Base-by-base conservation (phyloP, 306 rosid genomes). In the Quillaja saponaria region DNA sequence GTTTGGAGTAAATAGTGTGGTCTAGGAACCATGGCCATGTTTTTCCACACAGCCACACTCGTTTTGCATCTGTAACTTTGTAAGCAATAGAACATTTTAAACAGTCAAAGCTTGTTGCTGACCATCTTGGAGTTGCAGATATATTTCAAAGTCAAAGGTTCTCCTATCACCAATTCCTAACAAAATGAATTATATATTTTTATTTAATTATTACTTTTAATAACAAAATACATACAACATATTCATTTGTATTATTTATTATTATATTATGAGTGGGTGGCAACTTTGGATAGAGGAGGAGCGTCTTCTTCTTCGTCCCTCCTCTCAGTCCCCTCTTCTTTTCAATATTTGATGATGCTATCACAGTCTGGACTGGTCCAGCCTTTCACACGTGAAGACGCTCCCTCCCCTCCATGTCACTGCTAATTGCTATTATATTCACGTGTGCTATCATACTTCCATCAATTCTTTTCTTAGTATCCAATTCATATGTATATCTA, bases 351-450 rank as follows among this genome's bases (percentile, higher is more conserved):
- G 71, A 18, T 64, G 58, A 54, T 71, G 53, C 63, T 63, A 15
- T 15, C 60, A 71, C 76, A 76, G 69, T 50, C 73, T 72, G 68
- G 67, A 66, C 76, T 85, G 96, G 96, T 78, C 89, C 91, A 82
- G 84, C 84, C 87, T 88, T 85, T 80, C 82, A 73, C 96, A 88
- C 90, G 96, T 88, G 96, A 88, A 85, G 75, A 85, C 96, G 96
- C 96, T 88, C 92, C 96, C 65, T 85, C 78, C 44, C 73, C 5
- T 5, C 47, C 44, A 71, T 80, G 31, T 25, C 3, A 4, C 31
- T 25, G 31, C 31, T 1, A 25, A 25, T 25, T 39, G 75, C 83
- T 78, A 80, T 80, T 80, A 78, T 81, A 67, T 74, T 88, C 96
- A 88, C 96, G 87, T 79, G 96, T 74, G 80, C 64, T 82, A 74